Base-by-base conservation (phyloP, 345 rosid species). In the Erucastrum elatum region DNA sequence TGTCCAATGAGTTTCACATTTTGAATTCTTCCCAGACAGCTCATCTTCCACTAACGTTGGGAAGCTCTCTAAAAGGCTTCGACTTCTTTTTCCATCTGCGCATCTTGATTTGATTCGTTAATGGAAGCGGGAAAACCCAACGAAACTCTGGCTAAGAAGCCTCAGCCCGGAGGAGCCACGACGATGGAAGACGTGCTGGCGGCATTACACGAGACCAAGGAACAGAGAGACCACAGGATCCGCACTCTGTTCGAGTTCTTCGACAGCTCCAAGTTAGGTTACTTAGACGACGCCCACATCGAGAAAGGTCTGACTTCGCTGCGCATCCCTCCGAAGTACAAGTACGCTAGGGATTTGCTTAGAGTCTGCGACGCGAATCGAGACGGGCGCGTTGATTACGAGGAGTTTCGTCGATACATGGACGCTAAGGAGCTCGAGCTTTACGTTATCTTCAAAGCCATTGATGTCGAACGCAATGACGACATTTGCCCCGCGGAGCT, bases 401-500 rank as follows among this genome's bases (percentile, higher is more conserved):
- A 82, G 16, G 98, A 94, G 83, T 94, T 94, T 70, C 87, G 88
- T 84, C 81, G 92, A 41, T 92, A 94, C 74, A 94, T 94, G 98
- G 97, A 94, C 39, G 88, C 80, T 64, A 89, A 91, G 78, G 94
- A 91, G 88, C 87, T 91, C 34, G 96, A 89, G 82, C 81, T 91
- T 17, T 89, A 91, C 70, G 34, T 73, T 73, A 91, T 89, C 27
- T 91, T 91, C 62, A 86, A 88, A 70, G 86, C 88, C 8, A 91
- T 91, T 81, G 96, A 91, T 85, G 89, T 91, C 2, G 90, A 87
- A 71, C 95, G 85, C 72, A 92, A 81, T 64, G 97, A 94, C 6
- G 94, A 91, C 88, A 94, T 94, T 87, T 81, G 91, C 71, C 94
- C 95, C 0, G 88, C 88, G 71, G 97, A 94, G 90, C 86, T 92